Evolutionary conservation across 495 filamentous ascomycete genomes (phyloP).

Genomic region (Penicillium riverlandense): DNA sequence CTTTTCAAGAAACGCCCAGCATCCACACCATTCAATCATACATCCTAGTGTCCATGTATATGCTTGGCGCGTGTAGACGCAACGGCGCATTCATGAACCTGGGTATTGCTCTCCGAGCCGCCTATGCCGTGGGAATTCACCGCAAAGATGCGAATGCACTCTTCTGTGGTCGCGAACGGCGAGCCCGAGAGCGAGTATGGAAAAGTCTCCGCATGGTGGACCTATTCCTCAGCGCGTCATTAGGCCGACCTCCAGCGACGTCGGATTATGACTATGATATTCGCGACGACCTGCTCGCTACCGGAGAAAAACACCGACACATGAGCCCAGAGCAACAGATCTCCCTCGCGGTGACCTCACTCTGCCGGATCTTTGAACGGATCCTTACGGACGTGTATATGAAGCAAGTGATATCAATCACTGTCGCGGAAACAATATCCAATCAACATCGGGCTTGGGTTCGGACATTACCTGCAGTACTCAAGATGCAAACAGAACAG

Average conservation of each 20-base stretch:
- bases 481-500: constrained; percentile 29
- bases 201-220: constrained; percentile 56
- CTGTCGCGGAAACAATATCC: constrained; percentile 58
- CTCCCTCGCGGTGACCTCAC: constrained; percentile 25
- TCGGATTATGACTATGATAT: constrained; percentile 53
- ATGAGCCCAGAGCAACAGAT: constrained; percentile 24
- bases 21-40: constrained; percentile 52
- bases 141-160: constrained; percentile 53
- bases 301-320: constrained; percentile 13
- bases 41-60: constrained; percentile 52
- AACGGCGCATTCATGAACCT: constrained; percentile 52
- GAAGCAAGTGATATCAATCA: constrained; percentile 59
- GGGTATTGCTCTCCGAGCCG: constrained; percentile 49
- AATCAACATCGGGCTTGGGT: constrained; percentile 45
- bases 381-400: constrained; percentile 65
- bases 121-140: constrained; percentile 54
- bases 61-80: constrained; percentile 53
- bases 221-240: constrained; percentile 51
- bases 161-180: constrained; percentile 43
- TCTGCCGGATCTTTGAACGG: constrained; percentile 58
- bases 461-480: constrained; percentile 23
- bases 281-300: constrained; percentile 17
- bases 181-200: constrained; percentile 51
- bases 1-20: constrained; percentile 48
- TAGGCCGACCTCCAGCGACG: constrained; percentile 53